Evolutionary conservation across 2,329 filamentous ascomycete genomes (phyloP), one percentile per base, ranked within the genome.

Genomic region (Trichoderma sp.): DNA sequence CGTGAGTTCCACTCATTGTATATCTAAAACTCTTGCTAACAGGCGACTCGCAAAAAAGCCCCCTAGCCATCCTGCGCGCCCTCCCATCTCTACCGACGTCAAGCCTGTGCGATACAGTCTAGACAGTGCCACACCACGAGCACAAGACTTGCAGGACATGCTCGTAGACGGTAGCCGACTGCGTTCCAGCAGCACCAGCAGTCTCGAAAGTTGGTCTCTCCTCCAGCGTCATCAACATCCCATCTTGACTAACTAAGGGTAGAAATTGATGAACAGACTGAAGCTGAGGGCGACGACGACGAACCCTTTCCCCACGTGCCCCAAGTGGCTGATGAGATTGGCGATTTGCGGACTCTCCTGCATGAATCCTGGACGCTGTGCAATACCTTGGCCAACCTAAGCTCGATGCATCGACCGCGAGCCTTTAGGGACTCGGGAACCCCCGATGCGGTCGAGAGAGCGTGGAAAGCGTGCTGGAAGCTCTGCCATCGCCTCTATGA

Each of bases 391-490:
- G 92, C 92, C 24, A 91, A 86, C 68, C 82, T 97, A 19, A 96
- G 92, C 75, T 93, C 91, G 19, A 90, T 90, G 68, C 91, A 97
- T 73, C 87, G 92, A 30, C 86, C 92, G 70, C 85, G 91, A 21
- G 88, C 93, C 39, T 94, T 95, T 76, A 88, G 87, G 74, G 90
- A 85, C 70, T 88, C 90, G 1, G 88, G 88, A 14, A 89, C 87
- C 12, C 89, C 90, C 0, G 89, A 92, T 69, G 86, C 89, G 30
- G 91, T 96, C 73, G 92, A 96, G 74, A 89, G 90, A 71, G 93
- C 93, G 0, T 97, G 93, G 94, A 92, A 91, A 75, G 91, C 90
- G 67, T 98, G 93, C 78, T 98, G 93, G 94, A 90, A 90, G 71
- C 81, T 98, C 26, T 98, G 93, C 74, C 92, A 96, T 74, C 90